phyloP scores from a whole-genome alignment of 2,329 filamentous ascomycete species.

The Sclerotinia sclerotiorum region DNA sequence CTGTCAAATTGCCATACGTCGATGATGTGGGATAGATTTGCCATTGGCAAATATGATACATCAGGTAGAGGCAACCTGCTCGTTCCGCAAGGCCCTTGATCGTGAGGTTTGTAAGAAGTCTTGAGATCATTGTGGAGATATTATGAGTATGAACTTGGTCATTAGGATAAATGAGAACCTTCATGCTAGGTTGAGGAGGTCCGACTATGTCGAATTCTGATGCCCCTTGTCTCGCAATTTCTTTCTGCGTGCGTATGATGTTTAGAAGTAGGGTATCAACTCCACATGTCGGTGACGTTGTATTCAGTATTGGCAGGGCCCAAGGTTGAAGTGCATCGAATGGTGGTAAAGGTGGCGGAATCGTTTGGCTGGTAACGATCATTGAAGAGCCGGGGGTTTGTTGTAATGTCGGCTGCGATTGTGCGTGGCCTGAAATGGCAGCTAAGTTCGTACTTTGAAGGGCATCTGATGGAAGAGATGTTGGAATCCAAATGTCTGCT shows the following conservation, averaged over 20 bases:
- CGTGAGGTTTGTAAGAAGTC: conserved; percentile 30
- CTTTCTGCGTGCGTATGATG: conserved; percentile 43
- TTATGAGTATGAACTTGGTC: conserved; percentile 35
- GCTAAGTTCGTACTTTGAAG: background rate
- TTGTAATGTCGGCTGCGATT: background rate
- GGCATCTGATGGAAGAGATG: conserved; percentile 9
- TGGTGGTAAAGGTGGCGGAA: background rate
- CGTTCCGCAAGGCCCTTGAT: conserved; percentile 30
- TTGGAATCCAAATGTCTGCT: conserved; percentile 17
- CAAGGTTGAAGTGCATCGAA: conserved; percentile 29
- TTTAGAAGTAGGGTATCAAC: conserved; percentile 42
- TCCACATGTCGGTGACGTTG: conserved; percentile 38
- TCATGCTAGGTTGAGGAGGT: conserved; percentile 41
- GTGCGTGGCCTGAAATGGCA: background rate
- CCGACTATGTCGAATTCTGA: conserved; percentile 39
- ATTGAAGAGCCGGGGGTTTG: background rate
- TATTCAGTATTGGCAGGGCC: conserved; percentile 41
- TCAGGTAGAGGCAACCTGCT: conserved; percentile 29
- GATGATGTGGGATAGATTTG: conserved; percentile 31
- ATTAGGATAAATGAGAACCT: conserved; percentile 40
- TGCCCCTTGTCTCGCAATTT: conserved; percentile 38
- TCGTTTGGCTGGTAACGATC: background rate
- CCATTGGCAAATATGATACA: conserved; percentile 35
- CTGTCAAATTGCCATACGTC: conserved; percentile 32
- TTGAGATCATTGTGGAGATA: conserved; percentile 38